A percentile compares a stretch with the other conserved stretches of the same genome.
Evolutionary conservation across 2,329 filamentous ascomycete species (phyloP).

Genomic region (Diaporthe destruens): DNA sequence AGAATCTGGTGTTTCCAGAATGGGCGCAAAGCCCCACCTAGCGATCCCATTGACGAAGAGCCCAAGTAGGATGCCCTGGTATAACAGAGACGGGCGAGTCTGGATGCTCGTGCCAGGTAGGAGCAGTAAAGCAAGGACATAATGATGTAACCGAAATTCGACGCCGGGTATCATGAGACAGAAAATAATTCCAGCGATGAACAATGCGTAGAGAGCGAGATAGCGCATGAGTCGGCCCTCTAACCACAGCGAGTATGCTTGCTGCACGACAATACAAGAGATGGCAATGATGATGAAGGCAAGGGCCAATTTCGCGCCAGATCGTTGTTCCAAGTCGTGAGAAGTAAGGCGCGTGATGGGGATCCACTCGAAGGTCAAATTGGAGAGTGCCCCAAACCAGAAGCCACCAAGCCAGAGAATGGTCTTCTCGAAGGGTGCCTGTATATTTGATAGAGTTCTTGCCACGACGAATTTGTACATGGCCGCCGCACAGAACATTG

Average conservation of each 20-base stretch:
- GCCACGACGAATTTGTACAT: slow-evolving; percentile 86
- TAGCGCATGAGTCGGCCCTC: slow-evolving; percentile 85
- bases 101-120: slow-evolving; percentile 91
- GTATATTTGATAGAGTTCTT: slow-evolving; percentile 77
- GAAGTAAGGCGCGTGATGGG: slow-evolving; percentile 92
- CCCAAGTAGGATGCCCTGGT: slow-evolving; percentile 89
- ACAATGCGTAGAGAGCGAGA: slow-evolving; percentile 80
- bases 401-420: slow-evolving; percentile 89
- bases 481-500: slow-evolving; percentile 86
- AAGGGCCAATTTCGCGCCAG: slow-evolving; percentile 86
- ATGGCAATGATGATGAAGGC: slow-evolving; percentile 81
- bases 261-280: slow-evolving; percentile 74
- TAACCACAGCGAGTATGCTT: slow-evolving; percentile 86
- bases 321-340: slow-evolving; percentile 89
- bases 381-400: slow-evolving; percentile 93
- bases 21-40: slow-evolving; percentile 90
- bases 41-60: slow-evolving; percentile 95
- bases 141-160: slow-evolving; percentile 91
- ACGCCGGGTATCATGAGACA: slow-evolving; percentile 80
- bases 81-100: slow-evolving; percentile 84
- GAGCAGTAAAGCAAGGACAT: slow-evolving; percentile 89
- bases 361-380: slow-evolving; percentile 88
- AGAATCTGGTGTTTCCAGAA: slow-evolving; percentile 83
- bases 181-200: slow-evolving; percentile 74
- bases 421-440: slow-evolving; percentile 89